Percentiles rank a stretch among this genome's conserved stretches.
Evolutionary conservation across 1,284 basidiomycete species (phyloP).

Genomic region (Rhodotorula sp.): DNA sequence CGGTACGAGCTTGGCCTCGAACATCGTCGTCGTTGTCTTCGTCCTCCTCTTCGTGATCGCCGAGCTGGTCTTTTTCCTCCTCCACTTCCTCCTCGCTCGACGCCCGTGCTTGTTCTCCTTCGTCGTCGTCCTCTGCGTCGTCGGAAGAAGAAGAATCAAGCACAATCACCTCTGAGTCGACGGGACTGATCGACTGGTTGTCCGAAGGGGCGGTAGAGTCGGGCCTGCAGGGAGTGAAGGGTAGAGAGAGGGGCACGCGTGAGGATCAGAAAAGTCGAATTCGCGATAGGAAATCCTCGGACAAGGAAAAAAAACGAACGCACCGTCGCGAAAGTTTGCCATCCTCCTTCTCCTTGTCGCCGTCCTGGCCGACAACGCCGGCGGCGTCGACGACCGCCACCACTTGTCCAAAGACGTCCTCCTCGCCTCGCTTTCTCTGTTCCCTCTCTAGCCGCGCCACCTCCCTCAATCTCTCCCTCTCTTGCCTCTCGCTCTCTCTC

Average conservation of each 20-base stretch:
- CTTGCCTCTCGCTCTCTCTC: conserved; percentile 2
- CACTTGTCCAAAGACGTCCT: conserved; percentile 43
- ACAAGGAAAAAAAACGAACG: too few species aligned
- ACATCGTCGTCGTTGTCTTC: not conserved
- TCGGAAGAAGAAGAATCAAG: not conserved
- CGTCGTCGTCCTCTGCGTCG: not conserved
- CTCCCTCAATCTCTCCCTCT: conserved; percentile 36
- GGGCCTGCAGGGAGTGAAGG: too few species aligned
- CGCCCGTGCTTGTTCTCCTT: too few species aligned
- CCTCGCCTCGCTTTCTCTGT: conserved; percentile 57
- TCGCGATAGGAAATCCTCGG: too few species aligned
- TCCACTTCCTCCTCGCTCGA: not conserved
- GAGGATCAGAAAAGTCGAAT: too few species aligned
- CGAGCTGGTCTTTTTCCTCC: not conserved
- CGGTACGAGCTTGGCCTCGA: too few species aligned
- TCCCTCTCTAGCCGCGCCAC: conserved; percentile 76
- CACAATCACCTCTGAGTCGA: too few species aligned
- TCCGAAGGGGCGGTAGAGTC: too few species aligned
- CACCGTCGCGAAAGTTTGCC: not conserved
- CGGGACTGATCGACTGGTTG: too few species aligned
- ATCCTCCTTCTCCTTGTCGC: not conserved
- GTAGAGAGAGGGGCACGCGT: too few species aligned
- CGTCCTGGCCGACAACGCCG: not conserved
- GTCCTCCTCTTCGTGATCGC: not conserved
- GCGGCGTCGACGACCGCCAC: not conserved